Evolutionary conservation across 805 yeast species (phyloP).

Genomic region (Saccharomycopsis olivae): DNA sequence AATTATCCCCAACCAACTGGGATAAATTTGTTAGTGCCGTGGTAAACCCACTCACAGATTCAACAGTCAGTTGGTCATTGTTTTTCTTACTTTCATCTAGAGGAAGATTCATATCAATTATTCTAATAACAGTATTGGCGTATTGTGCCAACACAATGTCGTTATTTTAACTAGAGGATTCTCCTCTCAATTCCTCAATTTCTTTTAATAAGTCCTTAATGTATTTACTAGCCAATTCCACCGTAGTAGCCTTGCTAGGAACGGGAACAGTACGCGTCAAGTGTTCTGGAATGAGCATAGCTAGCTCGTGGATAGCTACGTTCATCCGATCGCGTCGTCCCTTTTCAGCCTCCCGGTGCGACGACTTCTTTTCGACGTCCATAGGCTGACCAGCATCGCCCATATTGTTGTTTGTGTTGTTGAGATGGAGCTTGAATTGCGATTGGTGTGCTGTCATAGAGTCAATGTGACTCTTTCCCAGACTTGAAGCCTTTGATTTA

Average conservation of each 20-base stretch:
- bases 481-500: conserved; percentile 7
- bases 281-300: conserved; percentile 52
- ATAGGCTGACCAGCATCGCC: not conserved
- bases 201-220: conserved; percentile 39
- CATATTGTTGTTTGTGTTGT: conserved; percentile 1
- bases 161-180: too few relatives aligned
- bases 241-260: conserved; percentile 91
- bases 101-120: too few relatives aligned
- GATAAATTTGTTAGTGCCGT: too few relatives aligned
- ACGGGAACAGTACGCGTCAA: conserved; percentile 47
- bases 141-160: too few relatives aligned
- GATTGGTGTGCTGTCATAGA: conserved; percentile 17
- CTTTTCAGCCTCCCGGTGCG: conserved; percentile 90
- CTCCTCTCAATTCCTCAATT: conserved; percentile 19
- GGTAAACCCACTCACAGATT: too few relatives aligned
- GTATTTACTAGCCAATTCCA: conserved; percentile 73
- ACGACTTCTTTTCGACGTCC: conserved; percentile 25
- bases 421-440: conserved; percentile 17
- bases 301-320: conserved; percentile 69
- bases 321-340: conserved; percentile 92
- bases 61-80: too few relatives aligned
- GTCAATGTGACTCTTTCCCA: conserved; percentile 4
- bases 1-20: too few relatives aligned
- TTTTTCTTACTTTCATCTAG: too few relatives aligned
- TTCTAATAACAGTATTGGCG: too few relatives aligned